Conservation (phyloP, 1,284 basidiomycete genomes). For the Fomes fomentarius region DNA sequence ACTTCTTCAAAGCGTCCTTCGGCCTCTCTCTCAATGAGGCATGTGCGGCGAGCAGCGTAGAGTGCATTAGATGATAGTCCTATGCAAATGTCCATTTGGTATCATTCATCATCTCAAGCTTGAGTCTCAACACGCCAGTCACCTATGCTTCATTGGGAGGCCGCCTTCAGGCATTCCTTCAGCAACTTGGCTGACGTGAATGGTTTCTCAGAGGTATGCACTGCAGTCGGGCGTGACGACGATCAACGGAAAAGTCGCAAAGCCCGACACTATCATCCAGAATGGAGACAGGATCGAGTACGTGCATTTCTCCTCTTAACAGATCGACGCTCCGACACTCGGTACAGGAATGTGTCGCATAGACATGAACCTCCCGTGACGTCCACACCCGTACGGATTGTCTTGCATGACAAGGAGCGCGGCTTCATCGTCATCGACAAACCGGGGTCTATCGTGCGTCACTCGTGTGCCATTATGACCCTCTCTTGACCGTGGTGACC, state of each 20-base stretch:
- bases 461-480: neutral
- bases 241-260: slow-evolving; percentile 86
- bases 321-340: neutral
- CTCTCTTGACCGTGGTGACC: too few relatives aligned
- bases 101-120: neutral
- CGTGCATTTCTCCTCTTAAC: slow-evolving; percentile 31
- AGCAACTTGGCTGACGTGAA: slow-evolving; percentile 2
- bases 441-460: slow-evolving; percentile 88
- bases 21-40: slow-evolving; percentile 17
- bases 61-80: neutral
- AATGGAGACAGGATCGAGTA: slow-evolving; percentile 93
- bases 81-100: neutral
- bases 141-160: slow-evolving; percentile 7
- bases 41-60: slow-evolving; percentile 6
- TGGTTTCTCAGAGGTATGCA: slow-evolving; percentile 72
- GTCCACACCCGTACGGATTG: slow-evolving; percentile 81
- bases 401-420: slow-evolving; percentile 77
- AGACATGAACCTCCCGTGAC: slow-evolving; percentile 96
- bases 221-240: slow-evolving; percentile 94
- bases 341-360: slow-evolving; percentile 87
- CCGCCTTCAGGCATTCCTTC: neutral
- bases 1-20: neutral
- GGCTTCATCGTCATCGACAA: slow-evolving; percentile 94
- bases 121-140: neutral
- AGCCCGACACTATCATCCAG: slow-evolving; percentile 77